These are phyloP conservation scores for Prunus salicina DNA, from an alignment of 306 rosid species.

Conservation along the genomic window DNA sequence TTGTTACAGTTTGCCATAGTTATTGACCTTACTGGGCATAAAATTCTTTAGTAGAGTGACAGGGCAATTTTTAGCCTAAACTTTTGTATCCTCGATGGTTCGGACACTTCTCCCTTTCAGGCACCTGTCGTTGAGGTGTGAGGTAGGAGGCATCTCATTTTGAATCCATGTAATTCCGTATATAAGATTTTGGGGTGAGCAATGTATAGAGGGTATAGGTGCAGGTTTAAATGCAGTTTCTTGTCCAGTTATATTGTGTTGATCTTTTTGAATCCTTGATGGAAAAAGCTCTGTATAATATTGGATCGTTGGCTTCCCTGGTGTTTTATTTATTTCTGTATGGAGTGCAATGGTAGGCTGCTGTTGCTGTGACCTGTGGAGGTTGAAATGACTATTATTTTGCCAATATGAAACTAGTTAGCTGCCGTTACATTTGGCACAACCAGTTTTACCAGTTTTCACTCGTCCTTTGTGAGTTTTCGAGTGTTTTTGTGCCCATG, in stretches of 20 bases:
- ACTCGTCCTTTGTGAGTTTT: too few species aligned
- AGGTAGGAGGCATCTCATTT: constrained; percentile 11
- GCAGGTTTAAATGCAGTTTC: constrained; percentile 12
- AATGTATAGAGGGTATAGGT: constrained; percentile 38
- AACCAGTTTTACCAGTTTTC: background rate
- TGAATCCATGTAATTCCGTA: constrained; percentile 25
- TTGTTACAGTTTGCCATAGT: constrained; percentile 2
- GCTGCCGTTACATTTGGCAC: background rate
- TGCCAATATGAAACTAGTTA: background rate
- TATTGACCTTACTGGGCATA: constrained; percentile 6
- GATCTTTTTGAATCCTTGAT: background rate
- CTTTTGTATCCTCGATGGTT: constrained; percentile 3
- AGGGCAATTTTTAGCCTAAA: background rate
- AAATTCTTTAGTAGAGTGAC: background rate
- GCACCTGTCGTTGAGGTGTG: constrained; percentile 10
- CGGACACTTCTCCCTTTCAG: background rate
- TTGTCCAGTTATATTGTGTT: background rate
- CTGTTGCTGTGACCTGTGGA: background rate
- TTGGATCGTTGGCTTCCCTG: background rate
- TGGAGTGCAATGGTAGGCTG: background rate
- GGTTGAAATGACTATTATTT: background rate
- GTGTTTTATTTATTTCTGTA: background rate
- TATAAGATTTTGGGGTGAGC: constrained; percentile 32
- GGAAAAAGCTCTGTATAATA: background rate
- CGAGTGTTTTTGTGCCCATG: too few species aligned